Evolutionary conservation across 192 early-diverging fungal species (phyloP).

Genomic region (Spizellomyces sp.): DNA sequence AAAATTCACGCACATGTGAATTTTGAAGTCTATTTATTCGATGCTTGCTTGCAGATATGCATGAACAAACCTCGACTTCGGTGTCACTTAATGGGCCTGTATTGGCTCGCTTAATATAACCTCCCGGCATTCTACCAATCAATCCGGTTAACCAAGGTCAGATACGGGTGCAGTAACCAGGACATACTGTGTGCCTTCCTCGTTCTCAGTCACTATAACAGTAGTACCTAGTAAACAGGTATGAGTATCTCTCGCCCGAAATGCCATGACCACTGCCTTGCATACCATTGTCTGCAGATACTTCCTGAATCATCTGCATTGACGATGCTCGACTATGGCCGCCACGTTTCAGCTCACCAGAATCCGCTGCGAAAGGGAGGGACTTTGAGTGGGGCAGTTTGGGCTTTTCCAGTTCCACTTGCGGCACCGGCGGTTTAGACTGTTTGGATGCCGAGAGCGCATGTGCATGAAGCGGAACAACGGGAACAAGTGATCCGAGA

Average conservation of each 20-base stretch:
- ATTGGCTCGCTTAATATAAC: constrained; percentile 16
- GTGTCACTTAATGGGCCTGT: constrained; percentile 58
- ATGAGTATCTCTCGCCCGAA: too few relatives aligned
- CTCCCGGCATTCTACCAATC: constrained; percentile 8
- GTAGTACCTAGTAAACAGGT: too few relatives aligned
- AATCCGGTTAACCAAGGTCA: neutral
- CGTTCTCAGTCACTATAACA: too few relatives aligned
- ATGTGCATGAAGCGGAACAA: constrained; percentile 6
- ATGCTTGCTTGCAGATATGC: too few relatives aligned
- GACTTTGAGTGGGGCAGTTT: constrained; percentile 13
- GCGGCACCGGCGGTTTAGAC: neutral
- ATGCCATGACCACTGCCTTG: neutral
- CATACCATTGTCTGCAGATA: neutral
- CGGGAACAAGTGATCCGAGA: constrained; percentile 9
- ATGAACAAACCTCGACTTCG: constrained; percentile 52
- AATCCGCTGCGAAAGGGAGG: constrained; percentile 12
- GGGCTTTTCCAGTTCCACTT: constrained; percentile 15
- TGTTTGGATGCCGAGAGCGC: too few relatives aligned
- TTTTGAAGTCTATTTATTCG: too few relatives aligned
- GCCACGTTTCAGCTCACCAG: neutral
- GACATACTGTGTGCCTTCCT: too few relatives aligned
- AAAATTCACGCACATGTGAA: too few relatives aligned
- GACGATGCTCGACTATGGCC: constrained; percentile 25
- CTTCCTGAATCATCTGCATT: constrained; percentile 2
- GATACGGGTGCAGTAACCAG: too few relatives aligned